These are phyloP conservation scores for Phytophthora fragariae DNA, from an alignment of 352 stramenopile genomes.

Conservation along the genomic window DNA sequence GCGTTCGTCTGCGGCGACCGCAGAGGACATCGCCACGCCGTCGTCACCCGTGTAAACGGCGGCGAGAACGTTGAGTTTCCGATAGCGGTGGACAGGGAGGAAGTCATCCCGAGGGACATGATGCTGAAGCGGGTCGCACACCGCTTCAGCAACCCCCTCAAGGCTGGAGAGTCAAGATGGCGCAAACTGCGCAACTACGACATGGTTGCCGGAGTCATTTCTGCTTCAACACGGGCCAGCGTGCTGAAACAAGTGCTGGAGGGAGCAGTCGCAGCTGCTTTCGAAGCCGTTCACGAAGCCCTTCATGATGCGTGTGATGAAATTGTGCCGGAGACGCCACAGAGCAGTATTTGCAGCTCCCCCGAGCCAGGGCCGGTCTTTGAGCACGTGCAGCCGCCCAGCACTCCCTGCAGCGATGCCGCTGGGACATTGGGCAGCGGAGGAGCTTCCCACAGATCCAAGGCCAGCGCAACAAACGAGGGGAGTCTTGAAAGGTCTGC, in stretches of 20 bases:
- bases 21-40: background rate
- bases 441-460: too few species aligned
- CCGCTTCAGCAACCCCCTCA: background rate
- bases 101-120: slow-evolving; percentile 3
- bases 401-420: too few species aligned
- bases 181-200: slow-evolving; percentile 11
- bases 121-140: slow-evolving; percentile 4
- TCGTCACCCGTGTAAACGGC: background rate
- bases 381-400: background rate
- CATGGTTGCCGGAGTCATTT: background rate
- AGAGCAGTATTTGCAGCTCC: background rate
- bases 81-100: background rate
- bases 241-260: slow-evolving; percentile 1
- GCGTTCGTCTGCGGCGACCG: slow-evolving; percentile 9
- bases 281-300: background rate
- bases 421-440: too few species aligned
- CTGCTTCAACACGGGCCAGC: background rate
- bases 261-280: background rate
- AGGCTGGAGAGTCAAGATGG: background rate
- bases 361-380: background rate
- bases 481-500: too few species aligned
- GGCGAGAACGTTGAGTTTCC: background rate
- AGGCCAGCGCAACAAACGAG: too few species aligned
- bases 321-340: background rate
- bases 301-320: background rate